Base-by-base conservation (phyloP, 257 asterid species). In the Datura wrightii region DNA sequence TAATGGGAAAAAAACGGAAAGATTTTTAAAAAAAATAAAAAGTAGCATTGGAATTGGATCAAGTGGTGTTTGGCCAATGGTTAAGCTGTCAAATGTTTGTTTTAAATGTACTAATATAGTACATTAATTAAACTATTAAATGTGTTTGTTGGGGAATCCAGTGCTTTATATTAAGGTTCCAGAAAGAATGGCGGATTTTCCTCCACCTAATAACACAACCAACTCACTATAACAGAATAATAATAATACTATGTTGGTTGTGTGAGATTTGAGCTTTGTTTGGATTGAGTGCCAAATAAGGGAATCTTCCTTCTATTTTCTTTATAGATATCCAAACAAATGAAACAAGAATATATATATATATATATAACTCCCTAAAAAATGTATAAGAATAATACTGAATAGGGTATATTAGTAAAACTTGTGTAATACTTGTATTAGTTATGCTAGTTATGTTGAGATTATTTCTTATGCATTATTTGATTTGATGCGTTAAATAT, bases 121-220 rank as follows among this genome's bases (percentile, higher is more conserved):
- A 76, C 10, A 39, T 37, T 41, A 39, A 41, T 41, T 50, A 76
- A 76, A 2, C 3, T 39, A 39, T 39, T 76, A 76, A 76, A 50
- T 76, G 8, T 76, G 63, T 76, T 14, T 76, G 46, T 74, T 74
- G 81, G 60, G 60, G 60, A 74, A 50, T 50, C 60, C 59, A 24
- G 81, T 74, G 58, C 60, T 74, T 50, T 31, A 14, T 50, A 31
- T 24, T 37, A 42, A 81, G 60, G 70, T 81, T 81, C 76, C 76
- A 81, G 76, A 60, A 81, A 81, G 84, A 81, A 81, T 60, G 84
- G 76, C 84, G 84, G 76, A 81, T 81, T 81, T 81, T 50, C 60
- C 84, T 81, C 84, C 44, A 81, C 84, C 84, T 60, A 81, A 41
- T 58, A 81, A 60, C 46, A 44, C 70, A 74, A 76, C 82, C 54